Evolutionary conservation across 1,284 basidiomycete genomes (phyloP), one percentile per base, ranked within the genome.

Genomic region (Garcileccinum viscosum): DNA sequence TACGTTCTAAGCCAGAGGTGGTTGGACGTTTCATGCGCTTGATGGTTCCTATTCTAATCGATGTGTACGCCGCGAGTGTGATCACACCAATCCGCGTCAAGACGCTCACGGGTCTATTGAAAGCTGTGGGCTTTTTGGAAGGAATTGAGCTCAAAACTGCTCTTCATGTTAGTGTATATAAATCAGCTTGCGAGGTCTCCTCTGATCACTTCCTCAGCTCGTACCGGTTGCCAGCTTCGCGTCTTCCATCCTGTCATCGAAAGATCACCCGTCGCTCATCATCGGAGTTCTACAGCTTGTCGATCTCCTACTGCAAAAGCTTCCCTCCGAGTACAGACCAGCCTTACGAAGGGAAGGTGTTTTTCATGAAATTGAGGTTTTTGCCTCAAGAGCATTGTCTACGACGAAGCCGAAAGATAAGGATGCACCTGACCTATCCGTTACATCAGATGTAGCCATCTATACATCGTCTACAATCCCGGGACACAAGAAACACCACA

Each of bases 21-120:
- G 90, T 97, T 65, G 89, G 88, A 35, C 88, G 90, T 35, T 98
- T 96, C 80, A 93, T 95, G 89, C 89, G 89, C 53, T 84, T 96
- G 24, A 90, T 96, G 75, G 90, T 97, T 1, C 97, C 97, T 1
- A 95, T 97, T 62, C 86, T 98, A 64, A 92, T 98, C 67, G 96
- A 98, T 75, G 96, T 98, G 11, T 98, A 97, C 81, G 93, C 95
- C 27, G 96, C 97, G 14, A 97, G 95, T 75, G 95, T 98, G 40
- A 91, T 92, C 66, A 89, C 91, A 0, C 90, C 94, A 8, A 91
- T 98, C 4, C 87, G 96, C 69, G 89, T 93, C 63, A 97, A 97
- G 84, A 94, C 95, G 0, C 84, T 98, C 69, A 93, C 91, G 0
- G 95, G 93, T 1, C 76, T 98, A 64, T 81, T 97, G 71, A 97